Base-by-base conservation (phyloP, 164 flowering plant species). In the Tetrastigma voinierianum region DNA sequence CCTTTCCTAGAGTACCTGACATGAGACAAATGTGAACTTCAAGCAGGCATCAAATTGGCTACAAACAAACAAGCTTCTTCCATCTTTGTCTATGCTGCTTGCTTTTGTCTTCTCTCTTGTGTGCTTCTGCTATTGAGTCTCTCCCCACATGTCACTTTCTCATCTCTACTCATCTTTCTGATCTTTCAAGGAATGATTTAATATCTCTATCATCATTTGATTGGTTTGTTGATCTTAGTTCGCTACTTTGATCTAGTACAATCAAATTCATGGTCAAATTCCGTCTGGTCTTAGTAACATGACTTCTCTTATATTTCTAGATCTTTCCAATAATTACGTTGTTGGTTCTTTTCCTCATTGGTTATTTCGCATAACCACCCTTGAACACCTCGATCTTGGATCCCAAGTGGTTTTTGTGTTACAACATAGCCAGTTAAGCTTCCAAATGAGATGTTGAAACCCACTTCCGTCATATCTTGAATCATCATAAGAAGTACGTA, bases 71-170 rank as follows among this genome's bases (percentile, higher is more conserved):
- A 61, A 2, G 19, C 71, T 74, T 5, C 67, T 71, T 61, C n/a
- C 67, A 73, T 65, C 55, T 23, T 64, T 79, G 53, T 14, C 15
- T 21, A 59, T 18, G 14, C 54, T n/a, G n/a, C 9, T 57, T 76
- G 17, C 25, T 5, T 1, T 19, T 79, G 3, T n/a, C 53, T 6
- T 0, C n/a, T n/a, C n/a, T 0, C 0, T 2, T 79, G 75, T 57
- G 3, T 12, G 12, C 70, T 46, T 11, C 53, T 17, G 6, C 40
- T 32, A 4, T 25, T 25, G 40, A 32, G 2, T 19, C 9, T 15
- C 48, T 7, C 62, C 45, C 46, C 53, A 0, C 56, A 25, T 32
- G 40, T 32, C 40, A 32, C 3, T 4, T 32, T 32, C 6, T 32
- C 40, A 32, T 32, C n/a, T n/a, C n/a, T n/a, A n/a, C n/a, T n/a